Conservation (phyloP, 345 rosid species). For the Acer campestre region DNA sequence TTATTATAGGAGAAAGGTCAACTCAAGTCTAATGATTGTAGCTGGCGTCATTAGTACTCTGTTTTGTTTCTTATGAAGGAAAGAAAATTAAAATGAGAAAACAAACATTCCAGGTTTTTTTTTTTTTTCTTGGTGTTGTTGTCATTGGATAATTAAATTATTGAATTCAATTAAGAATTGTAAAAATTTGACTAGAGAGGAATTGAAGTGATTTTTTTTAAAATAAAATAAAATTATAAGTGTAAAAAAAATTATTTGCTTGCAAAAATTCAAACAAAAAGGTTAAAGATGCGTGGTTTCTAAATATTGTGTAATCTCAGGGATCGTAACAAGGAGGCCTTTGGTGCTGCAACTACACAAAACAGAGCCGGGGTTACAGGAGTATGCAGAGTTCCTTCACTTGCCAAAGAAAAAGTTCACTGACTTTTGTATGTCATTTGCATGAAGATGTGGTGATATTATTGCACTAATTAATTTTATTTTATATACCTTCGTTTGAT, state of each 20-base stretch:
- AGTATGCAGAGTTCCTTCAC: conserved; percentile 76
- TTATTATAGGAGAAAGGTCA: not conserved
- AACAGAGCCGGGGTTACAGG: conserved; percentile 44
- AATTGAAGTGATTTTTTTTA: not conserved
- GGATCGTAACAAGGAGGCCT: conserved; percentile 71
- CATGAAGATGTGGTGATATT: not conserved
- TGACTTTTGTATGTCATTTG: conserved; percentile 39
- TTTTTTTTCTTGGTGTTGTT: not conserved
- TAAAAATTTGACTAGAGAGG: not conserved
- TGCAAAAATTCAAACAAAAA: not conserved
- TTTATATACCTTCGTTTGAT: not conserved
- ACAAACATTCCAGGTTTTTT: not conserved
- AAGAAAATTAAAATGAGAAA: not conserved
- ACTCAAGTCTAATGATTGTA: not conserved
- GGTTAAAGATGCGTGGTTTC: not conserved
- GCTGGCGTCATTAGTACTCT: not conserved
- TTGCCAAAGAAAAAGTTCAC: conserved; percentile 48
- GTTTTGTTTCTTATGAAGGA: not conserved
- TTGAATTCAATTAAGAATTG: not conserved
- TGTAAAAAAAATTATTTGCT: not conserved
- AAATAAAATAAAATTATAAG: not conserved
- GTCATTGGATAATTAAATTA: not conserved
- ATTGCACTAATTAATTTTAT: not conserved
- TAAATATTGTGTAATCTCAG: conserved; percentile 30
- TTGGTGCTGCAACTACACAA: conserved; percentile 71